Base-by-base conservation (phyloP, 768 basidiomycete genomes). In the Tulasnella sp. region DNA sequence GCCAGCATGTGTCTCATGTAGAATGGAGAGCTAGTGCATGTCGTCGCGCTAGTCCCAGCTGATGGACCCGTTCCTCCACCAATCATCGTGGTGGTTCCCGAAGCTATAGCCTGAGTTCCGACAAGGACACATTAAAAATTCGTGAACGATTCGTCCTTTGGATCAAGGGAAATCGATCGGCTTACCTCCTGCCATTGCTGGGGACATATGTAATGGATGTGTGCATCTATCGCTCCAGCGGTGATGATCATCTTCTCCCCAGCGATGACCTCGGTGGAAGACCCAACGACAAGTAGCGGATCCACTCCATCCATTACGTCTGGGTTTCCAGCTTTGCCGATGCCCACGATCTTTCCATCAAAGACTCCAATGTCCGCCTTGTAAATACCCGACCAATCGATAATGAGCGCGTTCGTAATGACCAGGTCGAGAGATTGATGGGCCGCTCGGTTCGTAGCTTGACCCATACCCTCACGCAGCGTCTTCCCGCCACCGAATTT, bases 291-390 rank as follows among this genome's bases (percentile, higher is more conserved):
- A 67, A 98, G 82, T 4, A 75, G 70, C 0, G 78, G 78, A 61
- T 85, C 76, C 27, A 97, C 86, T 41, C 78, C 77, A 9, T 82
- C 81, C 91, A 96, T 96, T 56, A 87, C 77, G 67, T 97, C 92
- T 2, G 92, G 93, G 70, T 98, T 99, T 1, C 96, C 96, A 8
- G 92, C 89, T 71, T 99, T 98, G n/a, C 95, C 96, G 53, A 98
- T 85, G 0, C 87, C 92, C 11, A 76, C 77, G 63, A 98, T 97
- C 38, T 74, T 65, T 0, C 94, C 94, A 56, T 80, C 69, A 71
- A 86, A 92, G 58, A 99, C 78, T 26, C 96, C 95, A 52, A 99
- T 90, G 67, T 98, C 96, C 19, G 95, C 95, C 89, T 96, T 67
- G 2, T 27, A 26, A 61, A 98, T 96, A 1, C 93, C 92, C 29